Evolutionary conservation across 2,329 filamentous ascomycete species (phyloP), one percentile per base, ranked within the genome.

Genomic region (Alternaria panax): DNA sequence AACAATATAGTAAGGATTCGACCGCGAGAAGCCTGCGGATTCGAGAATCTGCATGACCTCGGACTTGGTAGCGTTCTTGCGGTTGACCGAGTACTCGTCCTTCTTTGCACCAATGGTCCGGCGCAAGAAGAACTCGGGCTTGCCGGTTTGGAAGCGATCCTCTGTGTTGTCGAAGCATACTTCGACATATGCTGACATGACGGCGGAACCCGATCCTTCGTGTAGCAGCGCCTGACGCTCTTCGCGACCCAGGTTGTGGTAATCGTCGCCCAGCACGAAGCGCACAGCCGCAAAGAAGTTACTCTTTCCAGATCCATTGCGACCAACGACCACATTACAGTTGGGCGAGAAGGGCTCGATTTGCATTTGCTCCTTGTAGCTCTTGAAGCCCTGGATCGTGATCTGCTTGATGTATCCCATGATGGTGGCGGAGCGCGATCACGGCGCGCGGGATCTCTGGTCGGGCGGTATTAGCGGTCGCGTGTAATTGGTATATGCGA

Each of bases 301-400:
- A 79, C 93, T 97, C 86, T 99, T 99, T 75, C 95, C 95, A 3
- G 95, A 98, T 68, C 95, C 95, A 88, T 99, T 99, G 83, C 95
- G 94, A 69, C 95, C 95, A 74, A 99, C 95, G 73, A 99, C 96
- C 69, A 99, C 93, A 83, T 99, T 99, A 74, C 94, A 95, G 74
- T 96, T 96, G 53, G 94, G 90, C 43, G 94, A 98, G 81, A 99
- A 99, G 62, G 94, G 94, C 78, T 99, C 95, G 78, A 98, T 97
- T 78, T 97, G 92, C 52, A 93, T 98, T 80, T 99, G 96, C 77
- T 99, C 94, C 85, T 99, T 99, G 88, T 99, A 99, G 86, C 93
- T 97, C 83, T 99, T 99, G 83, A 99, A 99, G 88, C 95, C 95
- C 80, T 99, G 95, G 78, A 99, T 98, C 80, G 97, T 98, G 80